Percentiles rank a stretch among this genome's conserved stretches.
Evolutionary conservation across 768 basidiomycete genomes (phyloP).

Genomic region (Botryobasidium botryosum): DNA sequence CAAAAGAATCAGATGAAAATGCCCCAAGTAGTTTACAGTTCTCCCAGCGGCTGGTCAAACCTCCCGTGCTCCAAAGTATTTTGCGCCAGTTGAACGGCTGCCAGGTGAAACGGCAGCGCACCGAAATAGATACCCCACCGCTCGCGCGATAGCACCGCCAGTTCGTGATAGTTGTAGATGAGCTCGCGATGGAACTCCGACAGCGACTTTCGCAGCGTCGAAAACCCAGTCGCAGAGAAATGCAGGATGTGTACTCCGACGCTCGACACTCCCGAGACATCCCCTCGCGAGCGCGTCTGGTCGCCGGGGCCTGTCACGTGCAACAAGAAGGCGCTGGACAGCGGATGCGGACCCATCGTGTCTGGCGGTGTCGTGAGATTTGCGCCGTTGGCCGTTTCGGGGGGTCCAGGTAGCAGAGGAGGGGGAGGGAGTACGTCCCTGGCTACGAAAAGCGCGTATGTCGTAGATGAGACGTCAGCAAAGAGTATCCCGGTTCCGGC

Average conservation of each 20-base stretch:
- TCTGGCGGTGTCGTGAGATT: background rate
- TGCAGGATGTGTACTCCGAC: slow-evolving; percentile 46
- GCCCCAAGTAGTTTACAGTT: background rate
- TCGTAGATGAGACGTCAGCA: slow-evolving; percentile 8
- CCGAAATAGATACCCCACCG: slow-evolving; percentile 23
- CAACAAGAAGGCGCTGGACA: slow-evolving; percentile 39
- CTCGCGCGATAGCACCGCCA: slow-evolving; percentile 39
- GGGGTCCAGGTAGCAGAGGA: background rate
- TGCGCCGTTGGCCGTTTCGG: background rate
- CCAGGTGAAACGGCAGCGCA: slow-evolving; percentile 57
- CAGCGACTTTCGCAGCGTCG: slow-evolving; percentile 22
- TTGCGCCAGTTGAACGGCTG: slow-evolving; percentile 27
- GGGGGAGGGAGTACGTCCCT: no score
- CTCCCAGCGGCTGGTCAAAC: slow-evolving; percentile 5
- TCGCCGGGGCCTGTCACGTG: slow-evolving; percentile 31
- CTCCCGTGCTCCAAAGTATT: slow-evolving; percentile 1
- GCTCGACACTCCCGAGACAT: background rate
- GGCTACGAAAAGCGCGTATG: background rate
- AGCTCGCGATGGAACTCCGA: slow-evolving; percentile 34
- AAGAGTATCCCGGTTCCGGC: slow-evolving; percentile 3
- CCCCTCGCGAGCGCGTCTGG: slow-evolving; percentile 21
- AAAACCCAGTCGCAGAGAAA: slow-evolving; percentile 27
- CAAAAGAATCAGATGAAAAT: no score
- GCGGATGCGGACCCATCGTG: background rate
- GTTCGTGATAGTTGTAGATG: slow-evolving; percentile 49